A percentile compares a stretch with the other conserved stretches of the same genome.
Conservation (phyloP, 2,329 filamentous ascomycete species). For the Nigrospora osmanthi region DNA sequence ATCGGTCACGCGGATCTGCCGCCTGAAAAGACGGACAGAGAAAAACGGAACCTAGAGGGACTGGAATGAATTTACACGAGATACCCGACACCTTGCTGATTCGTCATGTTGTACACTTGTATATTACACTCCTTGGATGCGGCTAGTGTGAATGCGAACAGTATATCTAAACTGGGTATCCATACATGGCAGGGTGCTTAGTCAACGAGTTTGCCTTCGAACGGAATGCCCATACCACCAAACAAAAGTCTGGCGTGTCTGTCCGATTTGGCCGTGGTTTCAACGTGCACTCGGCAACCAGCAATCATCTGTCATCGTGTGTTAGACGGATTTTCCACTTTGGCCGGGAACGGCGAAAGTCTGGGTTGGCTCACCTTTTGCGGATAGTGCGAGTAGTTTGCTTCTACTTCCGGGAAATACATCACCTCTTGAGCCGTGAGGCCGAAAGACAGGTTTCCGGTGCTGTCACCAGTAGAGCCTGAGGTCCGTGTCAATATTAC, state of each 20-base stretch:
- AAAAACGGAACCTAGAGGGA: background rate
- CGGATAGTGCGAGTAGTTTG: conserved; percentile 68
- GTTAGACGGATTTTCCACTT: conserved; percentile 24
- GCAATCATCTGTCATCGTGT: conserved; percentile 64
- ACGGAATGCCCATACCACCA: conserved; percentile 67
- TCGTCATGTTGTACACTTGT: conserved; percentile 12
- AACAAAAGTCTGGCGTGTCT: conserved; percentile 75
- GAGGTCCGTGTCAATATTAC: conserved; percentile 1
- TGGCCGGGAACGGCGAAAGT: conserved; percentile 30
- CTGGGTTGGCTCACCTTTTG: conserved; percentile 25
- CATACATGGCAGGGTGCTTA: conserved; percentile 11
- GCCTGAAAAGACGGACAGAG: too few species aligned
- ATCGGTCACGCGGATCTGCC: too few species aligned
- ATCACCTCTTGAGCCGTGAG: conserved; percentile 68
- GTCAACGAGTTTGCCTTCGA: conserved; percentile 62
- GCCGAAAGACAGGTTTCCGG: conserved; percentile 82
- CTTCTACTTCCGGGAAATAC: conserved; percentile 87
- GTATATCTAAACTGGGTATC: conserved; percentile 12
- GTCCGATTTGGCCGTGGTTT: conserved; percentile 80
- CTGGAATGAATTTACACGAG: background rate
- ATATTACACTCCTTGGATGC: conserved; percentile 10
- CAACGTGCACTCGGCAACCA: conserved; percentile 73
- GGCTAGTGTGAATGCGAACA: conserved; percentile 2
- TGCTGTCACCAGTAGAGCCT: conserved; percentile 69
- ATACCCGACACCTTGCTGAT: background rate